phyloP scores from a whole-genome alignment of 1,139 yeast species.

The Pneumocystis carinii region DNA sequence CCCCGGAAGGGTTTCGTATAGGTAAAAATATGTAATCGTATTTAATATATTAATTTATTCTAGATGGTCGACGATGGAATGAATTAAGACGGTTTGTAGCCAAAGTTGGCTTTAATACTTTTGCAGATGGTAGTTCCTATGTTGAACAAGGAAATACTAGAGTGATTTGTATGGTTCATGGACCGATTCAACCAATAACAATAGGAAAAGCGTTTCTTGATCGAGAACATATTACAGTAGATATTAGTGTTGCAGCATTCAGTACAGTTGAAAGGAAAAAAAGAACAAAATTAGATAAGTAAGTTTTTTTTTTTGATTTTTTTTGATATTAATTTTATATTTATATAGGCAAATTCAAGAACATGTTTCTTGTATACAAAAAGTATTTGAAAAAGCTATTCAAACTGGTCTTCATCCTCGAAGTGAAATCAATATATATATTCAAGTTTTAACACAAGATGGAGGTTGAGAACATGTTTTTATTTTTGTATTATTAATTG shows the following conservation, averaged over 20 bases:
- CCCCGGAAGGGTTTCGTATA: constrained; percentile 82
- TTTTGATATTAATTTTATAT: constrained; percentile 18
- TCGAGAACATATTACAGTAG: constrained; percentile 48
- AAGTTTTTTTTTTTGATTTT: neutral
- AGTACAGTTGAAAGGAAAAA: constrained; percentile 66
- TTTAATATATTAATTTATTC: neutral
- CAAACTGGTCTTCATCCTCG: constrained; percentile 66
- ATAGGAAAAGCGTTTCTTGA: constrained; percentile 20
- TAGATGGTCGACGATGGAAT: constrained; percentile 88
- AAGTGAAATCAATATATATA: constrained; percentile 55
- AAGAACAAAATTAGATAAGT: constrained; percentile 26
- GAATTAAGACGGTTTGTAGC: constrained; percentile 74
- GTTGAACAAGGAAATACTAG: constrained; percentile 89
- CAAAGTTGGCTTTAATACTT: constrained; percentile 73
- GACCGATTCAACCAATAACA: constrained; percentile 70
- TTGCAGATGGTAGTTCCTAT: constrained; percentile 85
- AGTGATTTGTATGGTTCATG: constrained; percentile 69
- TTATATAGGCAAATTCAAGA: constrained; percentile 66
- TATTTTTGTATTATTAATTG: neutral
- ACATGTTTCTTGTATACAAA: constrained; percentile 54
- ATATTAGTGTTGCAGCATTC: constrained; percentile 63
- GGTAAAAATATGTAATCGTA: constrained; percentile 13
- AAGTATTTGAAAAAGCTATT: constrained; percentile 70
- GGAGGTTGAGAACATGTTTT: constrained; percentile 29
- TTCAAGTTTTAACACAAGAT: constrained; percentile 75